Percentiles rank a stretch among this genome's conserved stretches.
Evolutionary conservation across 2,329 filamentous ascomycete species (phyloP).

Genomic region (Penicillium brevicompactum): DNA sequence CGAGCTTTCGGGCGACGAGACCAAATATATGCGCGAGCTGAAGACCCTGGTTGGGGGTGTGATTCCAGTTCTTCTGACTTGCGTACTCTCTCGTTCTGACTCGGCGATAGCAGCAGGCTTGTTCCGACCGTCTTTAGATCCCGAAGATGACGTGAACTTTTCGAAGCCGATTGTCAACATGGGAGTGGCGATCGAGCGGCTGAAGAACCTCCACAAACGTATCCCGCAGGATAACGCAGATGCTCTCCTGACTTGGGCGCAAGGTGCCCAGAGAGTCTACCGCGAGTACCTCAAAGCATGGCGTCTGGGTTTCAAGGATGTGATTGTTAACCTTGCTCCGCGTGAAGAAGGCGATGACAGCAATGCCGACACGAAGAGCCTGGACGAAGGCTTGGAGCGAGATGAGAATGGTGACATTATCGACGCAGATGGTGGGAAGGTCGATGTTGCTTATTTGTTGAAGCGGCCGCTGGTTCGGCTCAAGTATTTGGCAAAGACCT

Average conservation of each 20-base stretch:
- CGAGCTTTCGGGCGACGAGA: conserved; percentile 81
- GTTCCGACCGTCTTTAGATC: conserved; percentile 61
- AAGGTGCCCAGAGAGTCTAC: conserved; percentile 76
- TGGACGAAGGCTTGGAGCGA: conserved; percentile 58
- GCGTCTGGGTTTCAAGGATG: conserved; percentile 90
- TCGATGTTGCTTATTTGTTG: conserved; percentile 90
- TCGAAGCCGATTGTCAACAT: conserved; percentile 91
- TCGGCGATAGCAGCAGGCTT: conserved; percentile 66
- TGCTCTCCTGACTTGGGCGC: conserved; percentile 77
- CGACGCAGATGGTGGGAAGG: conserved; percentile 78
- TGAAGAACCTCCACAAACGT: conserved; percentile 77
- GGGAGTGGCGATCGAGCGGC: conserved; percentile 83
- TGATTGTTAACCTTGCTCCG: conserved; percentile 89
- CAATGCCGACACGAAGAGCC: conserved; percentile 49
- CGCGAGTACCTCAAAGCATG: conserved; percentile 83
- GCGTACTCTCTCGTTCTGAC: conserved; percentile 74
- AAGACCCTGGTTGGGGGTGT: conserved; percentile 94
- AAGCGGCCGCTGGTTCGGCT: conserved; percentile 85
- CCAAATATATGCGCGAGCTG: conserved; percentile 85
- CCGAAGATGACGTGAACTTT: conserved; percentile 62
- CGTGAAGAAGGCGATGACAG: conserved; percentile 63
- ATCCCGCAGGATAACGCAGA: conserved; percentile 74
- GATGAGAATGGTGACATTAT: conserved; percentile 64
- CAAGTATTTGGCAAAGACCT: conserved; percentile 82
- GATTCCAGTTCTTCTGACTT: conserved; percentile 85